Conservation (phyloP, 306 rosid genomes). For the Vicia villosa region DNA sequence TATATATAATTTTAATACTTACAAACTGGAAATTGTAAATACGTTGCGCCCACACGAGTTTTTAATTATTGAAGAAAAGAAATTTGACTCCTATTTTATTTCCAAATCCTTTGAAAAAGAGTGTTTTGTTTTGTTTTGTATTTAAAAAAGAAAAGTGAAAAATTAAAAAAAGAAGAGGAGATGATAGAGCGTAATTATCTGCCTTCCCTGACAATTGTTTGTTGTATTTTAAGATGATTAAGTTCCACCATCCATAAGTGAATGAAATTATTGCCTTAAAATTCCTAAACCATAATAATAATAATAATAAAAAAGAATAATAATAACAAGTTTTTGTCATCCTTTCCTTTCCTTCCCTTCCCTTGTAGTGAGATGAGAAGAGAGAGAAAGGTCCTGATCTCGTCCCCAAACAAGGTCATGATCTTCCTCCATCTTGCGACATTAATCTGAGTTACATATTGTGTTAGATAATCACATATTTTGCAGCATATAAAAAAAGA, state of each 20-base stretch:
- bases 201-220: slow-evolving; percentile 25
- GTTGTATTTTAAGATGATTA: slow-evolving; percentile 53
- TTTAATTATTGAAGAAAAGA: too few species aligned
- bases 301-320: not conserved
- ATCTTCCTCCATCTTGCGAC: slow-evolving; percentile 54
- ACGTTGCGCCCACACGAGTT: too few species aligned
- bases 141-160: slow-evolving; percentile 8
- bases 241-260: slow-evolving; percentile 55
- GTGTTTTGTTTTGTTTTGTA: slow-evolving; percentile 1
- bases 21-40: too few species aligned
- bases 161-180: slow-evolving; percentile 32
- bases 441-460: slow-evolving; percentile 28
- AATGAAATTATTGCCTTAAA: slow-evolving; percentile 33
- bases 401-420: slow-evolving; percentile 59
- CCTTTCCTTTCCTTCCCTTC: slow-evolving; percentile 21
- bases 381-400: slow-evolving; percentile 59
- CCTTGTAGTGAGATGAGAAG: slow-evolving; percentile 23
- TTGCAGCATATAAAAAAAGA: not conserved
- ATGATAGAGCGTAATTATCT: slow-evolving; percentile 56
- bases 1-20: too few species aligned
- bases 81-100: too few species aligned
- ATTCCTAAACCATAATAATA: slow-evolving; percentile 10
- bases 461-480: not conserved
- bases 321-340: slow-evolving; percentile 18
- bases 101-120: not conserved